Percentiles rank a stretch among this genome's conserved stretches.
These are phyloP conservation scores for Lipomyces lipofer DNA, from an alignment of 805 yeast species.

Conservation along the genomic window DNA sequence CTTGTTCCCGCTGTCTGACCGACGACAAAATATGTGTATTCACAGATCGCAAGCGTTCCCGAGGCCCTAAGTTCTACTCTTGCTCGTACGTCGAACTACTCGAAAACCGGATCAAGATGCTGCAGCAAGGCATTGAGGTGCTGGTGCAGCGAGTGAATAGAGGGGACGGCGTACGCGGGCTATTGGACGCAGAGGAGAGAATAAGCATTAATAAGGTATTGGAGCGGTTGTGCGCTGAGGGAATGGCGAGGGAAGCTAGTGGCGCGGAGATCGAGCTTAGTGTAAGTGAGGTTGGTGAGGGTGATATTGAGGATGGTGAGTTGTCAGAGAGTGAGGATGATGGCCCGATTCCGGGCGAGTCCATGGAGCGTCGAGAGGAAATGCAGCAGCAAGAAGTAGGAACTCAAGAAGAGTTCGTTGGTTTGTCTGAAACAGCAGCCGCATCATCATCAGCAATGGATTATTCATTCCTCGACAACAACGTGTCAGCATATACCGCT, in stretches of 20 bases:
- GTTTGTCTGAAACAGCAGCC: no score
- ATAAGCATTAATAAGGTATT: slow-evolving; percentile 5
- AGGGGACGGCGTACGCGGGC: slow-evolving; percentile 9
- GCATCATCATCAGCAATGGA: no score
- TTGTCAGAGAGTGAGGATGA: neutral
- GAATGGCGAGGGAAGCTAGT: neutral
- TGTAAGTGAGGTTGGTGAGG: neutral
- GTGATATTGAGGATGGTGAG: neutral
- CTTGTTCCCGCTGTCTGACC: slow-evolving; percentile 51
- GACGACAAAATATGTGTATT: slow-evolving; percentile 59
- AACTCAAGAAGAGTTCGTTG: no score
- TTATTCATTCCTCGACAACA: neutral
- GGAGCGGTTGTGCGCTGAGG: neutral
- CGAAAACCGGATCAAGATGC: slow-evolving; percentile 55
- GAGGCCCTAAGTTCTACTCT: slow-evolving; percentile 56
- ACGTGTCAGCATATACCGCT: neutral
- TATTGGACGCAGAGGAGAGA: slow-evolving; percentile 2
- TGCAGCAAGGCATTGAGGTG: slow-evolving; percentile 35
- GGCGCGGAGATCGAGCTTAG: neutral
- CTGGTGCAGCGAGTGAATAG: slow-evolving; percentile 17
- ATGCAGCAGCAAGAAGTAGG: no score
- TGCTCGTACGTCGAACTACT: slow-evolving; percentile 56
- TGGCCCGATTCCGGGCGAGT: neutral
- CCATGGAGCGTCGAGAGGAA: neutral
- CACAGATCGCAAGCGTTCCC: slow-evolving; percentile 50